A percentile compares a stretch with the other conserved stretches of the same genome.
Evolutionary conservation across 345 rosid genomes (phyloP).

Genomic region (Conringia planisiliqua): DNA sequence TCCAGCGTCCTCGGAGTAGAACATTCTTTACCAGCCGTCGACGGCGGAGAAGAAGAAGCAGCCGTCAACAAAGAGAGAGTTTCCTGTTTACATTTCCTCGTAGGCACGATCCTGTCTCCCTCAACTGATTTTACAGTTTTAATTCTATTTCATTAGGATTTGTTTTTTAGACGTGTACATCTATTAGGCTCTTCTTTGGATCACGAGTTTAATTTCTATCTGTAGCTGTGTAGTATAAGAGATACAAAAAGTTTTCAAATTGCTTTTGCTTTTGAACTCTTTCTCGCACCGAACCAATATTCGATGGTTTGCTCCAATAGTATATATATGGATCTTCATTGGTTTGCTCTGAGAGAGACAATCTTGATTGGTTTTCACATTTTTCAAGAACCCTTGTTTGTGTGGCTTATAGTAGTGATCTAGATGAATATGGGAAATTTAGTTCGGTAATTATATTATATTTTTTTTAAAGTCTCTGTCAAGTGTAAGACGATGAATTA

Average conservation of each 20-base stretch:
- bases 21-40: slow-evolving; percentile 24
- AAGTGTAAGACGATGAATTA: not conserved
- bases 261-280: not conserved
- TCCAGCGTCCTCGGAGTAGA: slow-evolving; percentile 83
- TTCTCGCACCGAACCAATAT: not conserved
- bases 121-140: not conserved
- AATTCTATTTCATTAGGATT: not conserved
- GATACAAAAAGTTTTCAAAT: not conserved
- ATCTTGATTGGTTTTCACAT: not conserved
- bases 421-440: not conserved
- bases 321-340: not conserved
- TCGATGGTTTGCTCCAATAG: not conserved
- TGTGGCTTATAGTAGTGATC: not conserved
- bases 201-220: not conserved
- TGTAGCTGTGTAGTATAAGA: too few species aligned
- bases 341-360: not conserved
- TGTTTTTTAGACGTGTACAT: not conserved
- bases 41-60: not conserved
- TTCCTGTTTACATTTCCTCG: not conserved
- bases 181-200: not conserved
- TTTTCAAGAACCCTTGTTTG: not conserved
- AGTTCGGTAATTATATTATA: not conserved
- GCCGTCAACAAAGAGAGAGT: not conserved
- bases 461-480: not conserved
- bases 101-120: not conserved